Evolutionary conservation across 2,329 filamentous ascomycete genomes (phyloP).

Genomic region (Fusarium sp.): DNA sequence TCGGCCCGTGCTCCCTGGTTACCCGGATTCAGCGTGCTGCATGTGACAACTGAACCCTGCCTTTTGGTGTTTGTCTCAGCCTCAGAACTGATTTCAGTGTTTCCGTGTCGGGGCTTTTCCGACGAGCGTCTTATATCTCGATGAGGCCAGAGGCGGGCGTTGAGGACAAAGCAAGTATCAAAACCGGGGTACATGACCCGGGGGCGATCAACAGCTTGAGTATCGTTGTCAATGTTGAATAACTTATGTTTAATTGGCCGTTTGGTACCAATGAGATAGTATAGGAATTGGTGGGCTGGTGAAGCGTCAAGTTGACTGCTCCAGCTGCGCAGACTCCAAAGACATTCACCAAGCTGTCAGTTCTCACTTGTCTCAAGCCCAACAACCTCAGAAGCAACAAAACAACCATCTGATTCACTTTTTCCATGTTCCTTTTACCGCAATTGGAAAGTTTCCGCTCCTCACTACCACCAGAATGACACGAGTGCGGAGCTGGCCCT

Average conservation of each 20-base stretch:
- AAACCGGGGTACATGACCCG: too few relatives aligned
- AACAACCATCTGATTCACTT: background rate
- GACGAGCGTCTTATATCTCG: background rate
- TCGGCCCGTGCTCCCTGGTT: background rate
- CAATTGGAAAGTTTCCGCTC: background rate
- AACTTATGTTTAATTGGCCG: too few relatives aligned
- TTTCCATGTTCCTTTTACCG: background rate
- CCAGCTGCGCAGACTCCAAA: too few relatives aligned
- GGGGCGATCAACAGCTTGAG: too few relatives aligned
- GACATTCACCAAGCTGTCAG: background rate
- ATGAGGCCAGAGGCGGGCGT: background rate
- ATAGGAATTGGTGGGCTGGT: too few relatives aligned
- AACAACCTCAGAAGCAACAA: background rate
- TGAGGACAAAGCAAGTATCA: background rate
- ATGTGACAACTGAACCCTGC: background rate
- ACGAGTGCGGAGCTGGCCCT: too few relatives aligned
- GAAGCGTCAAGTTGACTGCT: too few relatives aligned
- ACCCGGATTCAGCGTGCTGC: background rate
- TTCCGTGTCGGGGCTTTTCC: accelerated
- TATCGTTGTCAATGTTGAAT: too few relatives aligned
- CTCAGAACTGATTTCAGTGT: background rate
- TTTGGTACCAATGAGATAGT: too few relatives aligned
- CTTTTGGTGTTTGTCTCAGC: constrained; percentile 5
- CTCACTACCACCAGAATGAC: background rate
- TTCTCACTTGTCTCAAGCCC: background rate